Evolutionary conservation across 2,329 filamentous ascomycete genomes (phyloP).

Genomic region (Fusarium odoratissimum): DNA sequence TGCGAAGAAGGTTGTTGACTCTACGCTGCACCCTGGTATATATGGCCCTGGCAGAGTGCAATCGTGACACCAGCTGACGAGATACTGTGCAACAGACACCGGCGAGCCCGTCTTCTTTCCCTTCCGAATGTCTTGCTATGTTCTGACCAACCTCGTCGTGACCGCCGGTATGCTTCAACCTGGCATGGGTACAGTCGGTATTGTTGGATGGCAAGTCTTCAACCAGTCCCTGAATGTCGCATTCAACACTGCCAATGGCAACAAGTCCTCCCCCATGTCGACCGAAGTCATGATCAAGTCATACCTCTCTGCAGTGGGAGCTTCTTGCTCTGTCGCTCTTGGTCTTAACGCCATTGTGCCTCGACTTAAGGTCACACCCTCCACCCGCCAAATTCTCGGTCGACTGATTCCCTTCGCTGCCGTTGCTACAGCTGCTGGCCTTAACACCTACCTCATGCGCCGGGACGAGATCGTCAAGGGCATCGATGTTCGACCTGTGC

Average conservation of each 20-base stretch:
- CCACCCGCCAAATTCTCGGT: conserved; percentile 79
- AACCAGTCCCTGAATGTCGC: conserved; percentile 99
- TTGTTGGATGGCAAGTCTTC: conserved; percentile 91
- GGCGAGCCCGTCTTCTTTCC: conserved; percentile 92
- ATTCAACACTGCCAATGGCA: conserved; percentile 97
- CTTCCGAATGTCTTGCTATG: conserved; percentile 97
- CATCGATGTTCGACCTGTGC: conserved; percentile 90
- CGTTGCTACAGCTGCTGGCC: conserved; percentile 87
- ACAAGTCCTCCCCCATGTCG: conserved; percentile 93
- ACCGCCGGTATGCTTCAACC: conserved; percentile 98
- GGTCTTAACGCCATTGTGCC: conserved; percentile 92
- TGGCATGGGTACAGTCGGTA: conserved; percentile 82
- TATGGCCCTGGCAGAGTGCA: neutral
- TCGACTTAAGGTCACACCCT: conserved; percentile 81
- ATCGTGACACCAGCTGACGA: conserved; percentile 23
- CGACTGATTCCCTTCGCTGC: conserved; percentile 97
- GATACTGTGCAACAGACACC: conserved; percentile 73
- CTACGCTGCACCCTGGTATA: conserved; percentile 92
- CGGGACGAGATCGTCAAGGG: conserved; percentile 93
- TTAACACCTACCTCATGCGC: conserved; percentile 98
- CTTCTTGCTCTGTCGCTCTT: conserved; percentile 92
- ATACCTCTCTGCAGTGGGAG: conserved; percentile 90
- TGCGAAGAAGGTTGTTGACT: conserved; percentile 97
- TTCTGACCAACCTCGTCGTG: conserved; percentile 91
- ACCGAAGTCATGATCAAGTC: conserved; percentile 85